These are phyloP conservation scores for Pyrus communis DNA, from an alignment of 306 rosid species.

Conservation along the genomic window DNA sequence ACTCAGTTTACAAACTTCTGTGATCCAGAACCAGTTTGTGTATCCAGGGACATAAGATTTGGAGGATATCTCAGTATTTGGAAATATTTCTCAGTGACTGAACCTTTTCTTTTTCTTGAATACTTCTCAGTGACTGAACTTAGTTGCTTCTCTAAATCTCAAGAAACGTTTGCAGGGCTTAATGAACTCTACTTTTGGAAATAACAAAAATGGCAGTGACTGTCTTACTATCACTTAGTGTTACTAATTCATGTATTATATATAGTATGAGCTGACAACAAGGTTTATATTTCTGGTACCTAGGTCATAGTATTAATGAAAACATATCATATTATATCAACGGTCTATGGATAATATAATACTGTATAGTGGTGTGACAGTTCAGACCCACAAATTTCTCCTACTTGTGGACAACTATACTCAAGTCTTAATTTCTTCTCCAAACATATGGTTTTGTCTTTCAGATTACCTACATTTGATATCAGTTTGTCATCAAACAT, in stretches of 20 bases:
- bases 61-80: neutral
- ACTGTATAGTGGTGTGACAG: too few species aligned
- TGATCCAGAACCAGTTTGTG: conserved; percentile 9
- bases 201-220: neutral
- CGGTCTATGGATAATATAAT: neutral
- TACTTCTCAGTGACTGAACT: neutral
- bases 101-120: too few species aligned
- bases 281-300: too few species aligned
- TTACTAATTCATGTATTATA: too few species aligned
- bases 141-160: neutral
- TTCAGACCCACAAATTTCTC: neutral
- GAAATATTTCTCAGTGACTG: neutral
- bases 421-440: neutral
- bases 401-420: neutral
- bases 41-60: neutral
- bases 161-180: neutral
- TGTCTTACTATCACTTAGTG: neutral
- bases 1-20: conserved; percentile 26
- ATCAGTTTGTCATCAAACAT: neutral
- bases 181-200: neutral
- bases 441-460: neutral
- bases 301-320: too few species aligned
- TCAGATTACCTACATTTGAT: neutral
- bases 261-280: neutral
- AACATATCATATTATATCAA: too few species aligned